These are phyloP conservation scores for Rutstroemia sydowiana DNA, from an alignment of 2,329 filamentous ascomycete genomes.

Conservation along the genomic window DNA sequence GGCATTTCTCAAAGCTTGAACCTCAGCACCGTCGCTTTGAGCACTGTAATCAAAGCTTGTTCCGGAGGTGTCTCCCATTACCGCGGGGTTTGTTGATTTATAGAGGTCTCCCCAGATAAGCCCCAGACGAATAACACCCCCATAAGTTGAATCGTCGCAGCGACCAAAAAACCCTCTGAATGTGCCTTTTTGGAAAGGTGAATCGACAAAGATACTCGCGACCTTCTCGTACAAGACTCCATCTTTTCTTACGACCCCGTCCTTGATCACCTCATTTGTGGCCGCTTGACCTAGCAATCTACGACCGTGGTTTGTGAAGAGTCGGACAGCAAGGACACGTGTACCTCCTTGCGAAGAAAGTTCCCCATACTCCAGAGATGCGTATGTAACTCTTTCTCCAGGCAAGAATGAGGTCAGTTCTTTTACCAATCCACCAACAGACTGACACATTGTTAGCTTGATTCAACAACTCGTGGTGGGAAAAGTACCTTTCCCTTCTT, in stretches of 20 bases:
- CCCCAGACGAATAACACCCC: neutral
- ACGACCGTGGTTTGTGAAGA: conserved; percentile 4
- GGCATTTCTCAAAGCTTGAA: neutral
- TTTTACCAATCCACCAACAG: neutral
- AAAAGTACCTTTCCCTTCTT: neutral
- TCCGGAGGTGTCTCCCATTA: neutral
- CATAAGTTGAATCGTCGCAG: neutral
- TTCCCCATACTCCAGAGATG: neutral
- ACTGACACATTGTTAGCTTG: neutral
- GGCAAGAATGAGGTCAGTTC: neutral
- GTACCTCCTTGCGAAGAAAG: neutral
- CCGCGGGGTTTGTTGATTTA: neutral
- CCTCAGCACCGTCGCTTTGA: neutral
- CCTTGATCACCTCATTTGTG: neutral
- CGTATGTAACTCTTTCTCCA: neutral
- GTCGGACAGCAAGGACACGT: neutral
- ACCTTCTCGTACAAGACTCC: neutral
- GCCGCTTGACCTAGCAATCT: neutral
- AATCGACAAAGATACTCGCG: neutral
- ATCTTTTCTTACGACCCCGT: neutral
- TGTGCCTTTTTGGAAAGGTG: neutral
- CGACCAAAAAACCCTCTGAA: neutral
- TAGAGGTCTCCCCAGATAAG: neutral
- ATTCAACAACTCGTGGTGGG: neutral
- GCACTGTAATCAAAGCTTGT: neutral